A percentile compares a stretch with the other conserved stretches of the same genome.
phyloP scores from a whole-genome alignment of 306 rosid species.

The Rosa lucieae region DNA sequence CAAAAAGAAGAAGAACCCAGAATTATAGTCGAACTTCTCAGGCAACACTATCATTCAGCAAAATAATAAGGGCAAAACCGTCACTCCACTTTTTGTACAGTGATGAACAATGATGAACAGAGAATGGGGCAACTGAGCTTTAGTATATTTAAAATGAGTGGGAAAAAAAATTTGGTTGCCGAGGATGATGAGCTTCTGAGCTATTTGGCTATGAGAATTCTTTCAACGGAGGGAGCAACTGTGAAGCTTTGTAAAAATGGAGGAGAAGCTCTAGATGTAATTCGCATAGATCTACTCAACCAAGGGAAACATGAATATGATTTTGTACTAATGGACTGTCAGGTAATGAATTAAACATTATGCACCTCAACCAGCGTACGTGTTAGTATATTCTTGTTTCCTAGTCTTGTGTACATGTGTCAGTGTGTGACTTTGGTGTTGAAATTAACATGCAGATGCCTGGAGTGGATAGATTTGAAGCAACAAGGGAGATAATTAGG shows the following conservation, averaged over 20 bases:
- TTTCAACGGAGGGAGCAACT: constrained; percentile 50
- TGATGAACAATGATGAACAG: too few relatives aligned
- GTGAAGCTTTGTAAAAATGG: constrained; percentile 58
- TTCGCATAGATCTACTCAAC: constrained; percentile 34
- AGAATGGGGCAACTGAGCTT: too few relatives aligned
- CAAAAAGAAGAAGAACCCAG: too few relatives aligned
- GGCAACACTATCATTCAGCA: too few relatives aligned
- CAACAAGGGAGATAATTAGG: constrained; percentile 54
- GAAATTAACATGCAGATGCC: constrained; percentile 52
- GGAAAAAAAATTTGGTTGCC: constrained; percentile 58
- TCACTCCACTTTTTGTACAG: too few relatives aligned
- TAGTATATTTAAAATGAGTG: constrained; percentile 46
- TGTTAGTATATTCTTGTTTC: not conserved
- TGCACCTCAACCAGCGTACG: not conserved
- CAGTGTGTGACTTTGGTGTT: not conserved
- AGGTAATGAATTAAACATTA: constrained; percentile 39
- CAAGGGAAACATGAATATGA: constrained; percentile 34
- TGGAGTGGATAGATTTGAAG: constrained; percentile 56
- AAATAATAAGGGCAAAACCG: too few relatives aligned
- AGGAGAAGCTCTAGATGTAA: constrained; percentile 43
- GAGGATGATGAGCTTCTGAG: constrained; percentile 43
- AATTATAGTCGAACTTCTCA: too few relatives aligned
- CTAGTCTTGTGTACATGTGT: not conserved
- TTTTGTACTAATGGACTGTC: constrained; percentile 76
- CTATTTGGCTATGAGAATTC: constrained; percentile 23